Base-by-base conservation (phyloP, 257 asterid genomes). In the Paraleonurus japonicus region DNA sequence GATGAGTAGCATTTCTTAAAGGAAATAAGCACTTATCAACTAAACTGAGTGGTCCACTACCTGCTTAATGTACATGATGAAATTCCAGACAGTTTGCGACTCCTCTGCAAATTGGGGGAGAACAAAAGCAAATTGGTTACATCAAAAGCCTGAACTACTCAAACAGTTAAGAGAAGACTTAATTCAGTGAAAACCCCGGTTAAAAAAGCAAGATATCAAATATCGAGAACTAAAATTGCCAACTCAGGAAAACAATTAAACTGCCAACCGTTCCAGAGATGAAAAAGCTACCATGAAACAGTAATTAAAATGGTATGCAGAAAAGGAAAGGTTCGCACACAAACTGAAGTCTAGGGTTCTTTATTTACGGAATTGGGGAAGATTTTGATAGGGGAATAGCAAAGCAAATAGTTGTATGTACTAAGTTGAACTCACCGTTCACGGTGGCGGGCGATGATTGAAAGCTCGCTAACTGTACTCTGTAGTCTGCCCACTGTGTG, bases 21-120 rank as follows among this genome's bases (percentile, higher is more conserved):
- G 12, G 19, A 27, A 35, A 43, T n/a, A 27, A 32, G 51, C 67
- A 35, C 10, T 7, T 43, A 7, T 20, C 23, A 48, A 65, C 61
- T 5, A 4, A 43, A 77, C 17, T 32, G 19, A 65, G 27, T 10
- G 71, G 32, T 15, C 22, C 33, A 23, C 79, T 60, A 89, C 98
- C 98, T 92, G 96, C 76, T 89, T 90, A 79, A 92, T 92, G 69
- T 86, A 80, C 98, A 89, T 92, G 78, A 48, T 74, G 83, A 66
- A 64, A 64, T 32, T 63, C 67, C 75, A 51, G 66, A 24, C 7
- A 55, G 20, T 43, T 30, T 4, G 69, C 32, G 59, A 69, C 73
- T 20, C 57, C 69, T 68, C 76, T 67, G 73, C 80, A 61, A 70
- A 61, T 23, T 54, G 33, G 45, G 43, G 39, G 6, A 39, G 17